Evolutionary conservation across 441 rosid species (phyloP).

Genomic region (Brassica hybrid): DNA sequence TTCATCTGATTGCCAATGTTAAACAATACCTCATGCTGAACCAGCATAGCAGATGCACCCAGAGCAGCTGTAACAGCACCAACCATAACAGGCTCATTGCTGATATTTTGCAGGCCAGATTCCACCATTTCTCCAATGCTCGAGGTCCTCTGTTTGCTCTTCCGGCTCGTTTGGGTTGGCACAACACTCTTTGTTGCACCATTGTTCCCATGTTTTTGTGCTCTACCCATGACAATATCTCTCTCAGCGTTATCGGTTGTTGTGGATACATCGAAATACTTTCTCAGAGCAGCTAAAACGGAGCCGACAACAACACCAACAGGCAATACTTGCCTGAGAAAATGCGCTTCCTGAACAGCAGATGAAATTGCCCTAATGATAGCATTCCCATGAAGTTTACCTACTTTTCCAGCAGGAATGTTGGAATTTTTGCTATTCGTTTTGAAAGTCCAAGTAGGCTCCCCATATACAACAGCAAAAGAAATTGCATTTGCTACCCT

Average conservation of each 20-base stretch:
- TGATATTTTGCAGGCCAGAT: constrained; percentile 44
- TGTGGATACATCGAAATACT: constrained; percentile 65
- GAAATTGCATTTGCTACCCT: constrained; percentile 75
- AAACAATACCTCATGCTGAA: constrained; percentile 67
- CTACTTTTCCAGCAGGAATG: constrained; percentile 52
- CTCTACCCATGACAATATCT: constrained; percentile 40
- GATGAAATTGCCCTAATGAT: constrained; percentile 73
- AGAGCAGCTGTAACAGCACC: constrained; percentile 95
- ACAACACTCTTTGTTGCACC: constrained; percentile 36
- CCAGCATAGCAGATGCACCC: constrained; percentile 90
- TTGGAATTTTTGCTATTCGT: constrained; percentile 38
- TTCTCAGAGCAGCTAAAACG: constrained; percentile 89
- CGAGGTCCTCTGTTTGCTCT: constrained; percentile 33
- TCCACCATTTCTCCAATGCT: constrained; percentile 43
- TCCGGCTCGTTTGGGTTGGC: constrained; percentile 38
- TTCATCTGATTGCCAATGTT: constrained; percentile 2
- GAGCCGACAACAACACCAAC: constrained; percentile 88
- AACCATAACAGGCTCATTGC: constrained; percentile 66
- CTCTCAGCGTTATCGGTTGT: constrained; percentile 43
- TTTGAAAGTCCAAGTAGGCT: constrained; percentile 50
- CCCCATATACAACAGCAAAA: constrained; percentile 51
- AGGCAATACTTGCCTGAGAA: constrained; percentile 79
- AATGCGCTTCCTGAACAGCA: constrained; percentile 67
- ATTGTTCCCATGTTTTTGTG: constrained; percentile 41
- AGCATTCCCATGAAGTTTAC: constrained; percentile 66